These are phyloP conservation scores for Acacia concinna DNA, from an alignment of 331 rosid species.

Conservation along the genomic window DNA sequence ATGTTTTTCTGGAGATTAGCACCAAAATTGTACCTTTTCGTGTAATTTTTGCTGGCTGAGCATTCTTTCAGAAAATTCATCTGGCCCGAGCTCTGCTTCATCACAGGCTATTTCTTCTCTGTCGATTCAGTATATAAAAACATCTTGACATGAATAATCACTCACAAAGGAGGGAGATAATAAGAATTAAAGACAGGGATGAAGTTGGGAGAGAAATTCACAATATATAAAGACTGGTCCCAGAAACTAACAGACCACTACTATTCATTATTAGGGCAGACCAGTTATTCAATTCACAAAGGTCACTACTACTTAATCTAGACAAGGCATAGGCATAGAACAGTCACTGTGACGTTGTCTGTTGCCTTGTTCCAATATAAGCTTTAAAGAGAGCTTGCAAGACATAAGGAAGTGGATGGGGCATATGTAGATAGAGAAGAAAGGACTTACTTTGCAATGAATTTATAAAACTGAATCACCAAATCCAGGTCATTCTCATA, in stretches of 20 bases:
- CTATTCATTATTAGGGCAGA: background rate
- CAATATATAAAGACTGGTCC: background rate
- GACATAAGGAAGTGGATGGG: background rate
- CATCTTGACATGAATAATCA: background rate
- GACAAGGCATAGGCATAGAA: background rate
- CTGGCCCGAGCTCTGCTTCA: constrained; percentile 83
- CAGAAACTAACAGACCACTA: background rate
- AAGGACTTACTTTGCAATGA: constrained; percentile 56
- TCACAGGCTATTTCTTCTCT: constrained; percentile 92
- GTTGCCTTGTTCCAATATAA: background rate
- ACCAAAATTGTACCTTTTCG: constrained; percentile 51
- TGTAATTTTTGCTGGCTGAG: constrained; percentile 48
- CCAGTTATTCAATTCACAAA: background rate
- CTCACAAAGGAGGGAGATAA: background rate
- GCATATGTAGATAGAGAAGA: constrained; percentile 12
- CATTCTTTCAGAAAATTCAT: constrained; percentile 66
- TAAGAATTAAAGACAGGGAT: background rate
- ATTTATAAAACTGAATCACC: constrained; percentile 66
- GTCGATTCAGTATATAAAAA: constrained; percentile 28
- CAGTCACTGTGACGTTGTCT: background rate
- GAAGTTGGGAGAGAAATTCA: background rate
- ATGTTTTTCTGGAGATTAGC: background rate
- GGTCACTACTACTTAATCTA: constrained; percentile 24
- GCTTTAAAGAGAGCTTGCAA: constrained; percentile 7
- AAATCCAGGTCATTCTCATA: constrained; percentile 76